Evolutionary conservation across 805 yeast species (phyloP), one percentile per base, ranked within the genome.

Genomic region (Pichia thaimueangensis): DNA sequence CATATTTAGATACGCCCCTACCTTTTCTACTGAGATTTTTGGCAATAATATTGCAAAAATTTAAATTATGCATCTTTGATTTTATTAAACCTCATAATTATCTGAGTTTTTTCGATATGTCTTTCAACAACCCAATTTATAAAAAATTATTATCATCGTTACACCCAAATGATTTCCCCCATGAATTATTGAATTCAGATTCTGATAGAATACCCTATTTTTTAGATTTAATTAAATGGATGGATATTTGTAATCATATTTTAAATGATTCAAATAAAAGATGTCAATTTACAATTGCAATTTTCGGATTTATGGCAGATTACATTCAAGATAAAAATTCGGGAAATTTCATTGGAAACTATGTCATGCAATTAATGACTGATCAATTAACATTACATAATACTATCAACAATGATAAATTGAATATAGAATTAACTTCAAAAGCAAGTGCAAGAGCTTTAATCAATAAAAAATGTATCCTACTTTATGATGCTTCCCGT

Each of bases 21-120:
- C 82, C 83, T 0, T 60, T 70, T 15, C 57, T 82, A 4, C 60
- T 86, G n/a, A 64, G 75, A 42, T 73, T 75, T 3, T 67, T 83
- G 27, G 54, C 66, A 12, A 45, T 67, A 7, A 57, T 80, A 1
- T 57, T 84, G 20, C 45, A 50, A 3, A 64, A 64, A 31, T 63
- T 77, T 10, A 70, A 68, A 7, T 16, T 53, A 0, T 62, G 64
- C 3, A 74, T 80, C 45, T 86, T 93, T 91, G 52, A 57, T 0
- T 50, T 62, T 21, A 67, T 78, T 4, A 63, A 71, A 1, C 86
- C 85, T 0, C 63, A 55, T 43, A 72, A 65, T 46, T 73, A 74
- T 2, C 74, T 72, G 45, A 78, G 77, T 45, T 64, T 80, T 34
- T 58, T 83, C 39, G 88, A 82, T 48, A 69, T 78, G 15, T 65